Base-by-base conservation (phyloP, 2,329 filamentous ascomycete species). In the Fusarium virguliforme region DNA sequence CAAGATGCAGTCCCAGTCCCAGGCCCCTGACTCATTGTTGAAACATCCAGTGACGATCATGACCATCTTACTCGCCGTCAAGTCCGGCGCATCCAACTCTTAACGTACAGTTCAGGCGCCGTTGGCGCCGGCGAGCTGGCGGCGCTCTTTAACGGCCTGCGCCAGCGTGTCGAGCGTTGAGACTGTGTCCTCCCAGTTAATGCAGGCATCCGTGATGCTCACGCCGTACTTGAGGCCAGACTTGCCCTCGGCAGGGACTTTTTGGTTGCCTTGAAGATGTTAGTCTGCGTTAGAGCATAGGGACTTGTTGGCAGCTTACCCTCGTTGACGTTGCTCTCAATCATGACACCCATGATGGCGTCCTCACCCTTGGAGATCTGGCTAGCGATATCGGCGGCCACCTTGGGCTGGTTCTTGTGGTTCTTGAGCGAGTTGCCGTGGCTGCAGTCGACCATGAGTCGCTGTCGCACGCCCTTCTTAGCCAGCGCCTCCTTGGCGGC, bases 371-470 rank as follows among this genome's bases (percentile, higher is more conserved):
- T 89, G 60, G 91, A 87, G 66, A 99, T 93, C 84, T 99, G 96
- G 77, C 93, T 90, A 2, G 93, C 94, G 63, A 99, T 81, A 10
- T 86, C 88, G 56, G 90, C 90, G 4, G 94, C 95, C 22, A 99
- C 96, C 87, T 95, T 94, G 73, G 95, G 95, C 84, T 99, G 96
- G 83, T 98, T 99, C 85, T 91, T 94, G 87, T 98, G 95, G 83
- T 98, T 90, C 88, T 99, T 99, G 79, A 92, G 85, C 50, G 94
- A 97, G 86, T 98, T 98, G 72, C 96, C 96, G 81, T 99, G 96
- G 81, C 93, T 96, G 88, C 96, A 99, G 83, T 99, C 96, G 32
- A 99, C 92, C 96, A 99, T 99, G 78, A 99, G 86, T 71, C 94
- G 88, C 72, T 93, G 87, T 63, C 87, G 87, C 68, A 96, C 85